A percentile compares a stretch with the other conserved stretches of the same genome.
Evolutionary conservation across 2,329 filamentous ascomycete genomes (phyloP).

Genomic region (Trichoderma asperellum): DNA sequence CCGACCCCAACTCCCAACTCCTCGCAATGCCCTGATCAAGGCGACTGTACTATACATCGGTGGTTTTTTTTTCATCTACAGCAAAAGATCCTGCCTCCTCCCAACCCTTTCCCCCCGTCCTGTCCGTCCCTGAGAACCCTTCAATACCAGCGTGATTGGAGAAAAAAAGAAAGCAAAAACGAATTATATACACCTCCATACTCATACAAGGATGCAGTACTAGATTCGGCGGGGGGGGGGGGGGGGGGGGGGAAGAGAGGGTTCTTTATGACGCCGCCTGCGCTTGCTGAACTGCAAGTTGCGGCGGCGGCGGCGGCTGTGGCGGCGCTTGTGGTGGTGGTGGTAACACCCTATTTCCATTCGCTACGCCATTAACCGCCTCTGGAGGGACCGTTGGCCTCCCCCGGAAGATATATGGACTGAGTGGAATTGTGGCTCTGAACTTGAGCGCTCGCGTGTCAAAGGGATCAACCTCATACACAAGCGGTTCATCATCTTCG

Average conservation of each 20-base stretch:
- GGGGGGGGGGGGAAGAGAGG: neutral
- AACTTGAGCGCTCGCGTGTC: conserved; percentile 64
- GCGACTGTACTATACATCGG: conserved; percentile 31
- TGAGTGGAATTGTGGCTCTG: conserved; percentile 60
- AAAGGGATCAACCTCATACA: conserved; percentile 76
- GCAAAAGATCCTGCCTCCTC: conserved; percentile 3
- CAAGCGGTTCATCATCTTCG: conserved; percentile 76
- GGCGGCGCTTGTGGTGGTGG: conserved; percentile 30
- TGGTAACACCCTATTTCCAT: conserved; percentile 36
- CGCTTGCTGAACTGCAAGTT: conserved; percentile 32
- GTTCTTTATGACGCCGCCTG: conserved; percentile 36
- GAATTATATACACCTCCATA: conserved; percentile 29
- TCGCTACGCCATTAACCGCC: conserved; percentile 34
- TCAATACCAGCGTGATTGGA: conserved; percentile 11
- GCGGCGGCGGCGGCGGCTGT: conserved; percentile 35
- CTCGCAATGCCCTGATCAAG: conserved; percentile 41
- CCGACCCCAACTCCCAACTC: conserved; percentile 43
- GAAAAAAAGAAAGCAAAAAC: conserved; percentile 18
- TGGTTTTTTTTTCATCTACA: conserved; percentile 15
- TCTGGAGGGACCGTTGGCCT: conserved; percentile 43
- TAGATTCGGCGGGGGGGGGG: neutral
- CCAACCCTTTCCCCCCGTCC: conserved; percentile 15
- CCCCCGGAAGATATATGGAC: conserved; percentile 47
- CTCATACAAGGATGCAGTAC: conserved; percentile 33
- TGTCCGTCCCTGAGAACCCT: conserved; percentile 21